Evolutionary conservation across 129 eudicot genomes (phyloP).

Genomic region (Ambrosia artemisiifolia): DNA sequence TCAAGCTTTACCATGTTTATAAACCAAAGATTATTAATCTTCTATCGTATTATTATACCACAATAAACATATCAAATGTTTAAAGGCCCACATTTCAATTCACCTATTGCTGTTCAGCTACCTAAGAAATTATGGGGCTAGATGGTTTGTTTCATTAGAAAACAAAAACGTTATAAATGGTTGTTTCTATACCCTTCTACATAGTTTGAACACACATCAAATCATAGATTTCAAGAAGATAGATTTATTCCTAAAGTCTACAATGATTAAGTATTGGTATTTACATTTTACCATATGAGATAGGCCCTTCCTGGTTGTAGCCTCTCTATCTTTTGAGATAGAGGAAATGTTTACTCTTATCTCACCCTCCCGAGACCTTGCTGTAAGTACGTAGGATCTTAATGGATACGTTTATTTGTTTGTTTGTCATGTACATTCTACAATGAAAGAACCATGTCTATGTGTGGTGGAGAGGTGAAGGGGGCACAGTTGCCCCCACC

Average conservation of each 20-base stretch:
- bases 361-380: too few species aligned
- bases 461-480: too few species aligned
- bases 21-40: neutral
- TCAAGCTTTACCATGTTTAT: conserved; percentile 17
- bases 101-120: neutral
- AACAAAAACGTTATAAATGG: neutral
- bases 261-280: neutral
- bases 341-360: too few species aligned
- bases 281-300: neutral
- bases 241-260: conserved; percentile 6
- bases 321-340: too few species aligned
- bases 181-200: conserved; percentile 20
- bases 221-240: neutral
- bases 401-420: too few species aligned
- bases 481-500: too few species aligned
- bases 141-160: neutral
- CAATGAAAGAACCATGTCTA: neutral
- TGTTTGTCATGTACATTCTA: conserved; percentile 2
- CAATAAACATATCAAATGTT: neutral
- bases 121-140: neutral
- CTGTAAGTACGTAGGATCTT: too few species aligned
- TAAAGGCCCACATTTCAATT: neutral
- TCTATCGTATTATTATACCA: neutral
- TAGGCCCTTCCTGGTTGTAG: too few species aligned
- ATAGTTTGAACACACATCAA: neutral